Evolutionary conservation across 768 basidiomycete species (phyloP), one percentile per base, ranked within the genome.

Genomic region (Amyloporia xantha): DNA sequence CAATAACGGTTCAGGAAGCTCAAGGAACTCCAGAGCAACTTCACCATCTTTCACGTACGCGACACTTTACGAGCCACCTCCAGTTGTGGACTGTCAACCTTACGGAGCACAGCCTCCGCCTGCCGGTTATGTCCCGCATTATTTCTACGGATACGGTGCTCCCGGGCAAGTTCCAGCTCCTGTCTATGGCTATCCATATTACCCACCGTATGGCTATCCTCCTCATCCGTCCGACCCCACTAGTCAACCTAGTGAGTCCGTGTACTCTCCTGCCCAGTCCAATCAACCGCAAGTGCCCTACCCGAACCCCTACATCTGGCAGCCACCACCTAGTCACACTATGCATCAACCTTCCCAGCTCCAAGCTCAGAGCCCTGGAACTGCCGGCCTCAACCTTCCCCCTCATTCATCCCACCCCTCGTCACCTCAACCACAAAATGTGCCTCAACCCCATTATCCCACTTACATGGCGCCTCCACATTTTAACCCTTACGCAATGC

Each of bases 41-140:
- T 89, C 87, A 6, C 85, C 88, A 2, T 79, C 85, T 24, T 85
- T 89, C 68, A 81, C 76, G 49, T 91, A 81, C 63, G 75, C 87
- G 15, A 76, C 79, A 1, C 66, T 89, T 33, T 88, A 90, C 57
- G 89, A 90, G 53, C 79, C 82, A 36, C 59, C 60, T 25, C 61
- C 25, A 21, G 41, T 35, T 23, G 33, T 13, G 2, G 47, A 15
- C 5, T n/a, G n/a, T n/a, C n/a, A n/a, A n/a, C n/a, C n/a, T n/a
- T 68, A 63, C 38, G 62, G 64, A 27, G 44, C 60, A 9, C 37
- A 46, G 6, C 45, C 50, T 1, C 59, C 64, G n/a, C 59, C 60
- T 5, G 53, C 57, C 4, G 58, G 58, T 12, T 64, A 64, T 44
- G 53, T 56, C 19, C 33, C 57, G 2, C 58, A 50, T 12, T 68